Percentiles rank a stretch among this genome's conserved stretches.
Evolutionary conservation across 345 rosid genomes (phyloP).

Genomic region (Syzygium grande): DNA sequence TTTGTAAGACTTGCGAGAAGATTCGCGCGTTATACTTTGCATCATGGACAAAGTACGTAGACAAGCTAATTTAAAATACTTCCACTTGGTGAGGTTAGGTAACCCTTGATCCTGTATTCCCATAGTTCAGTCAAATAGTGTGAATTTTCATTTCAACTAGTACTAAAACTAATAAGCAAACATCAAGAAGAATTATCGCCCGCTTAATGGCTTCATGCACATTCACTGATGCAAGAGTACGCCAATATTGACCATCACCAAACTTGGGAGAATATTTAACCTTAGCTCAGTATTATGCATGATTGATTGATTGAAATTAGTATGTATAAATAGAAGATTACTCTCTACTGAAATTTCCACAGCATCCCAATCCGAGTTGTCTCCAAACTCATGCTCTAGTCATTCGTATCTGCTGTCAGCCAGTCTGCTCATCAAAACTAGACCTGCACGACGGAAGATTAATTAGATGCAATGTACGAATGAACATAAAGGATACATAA

Average conservation of each 20-base stretch:
- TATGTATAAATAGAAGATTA: not conserved
- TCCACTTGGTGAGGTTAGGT: not conserved
- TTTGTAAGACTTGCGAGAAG: not conserved
- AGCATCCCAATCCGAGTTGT: slow-evolving; percentile 47
- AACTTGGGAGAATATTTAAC: not conserved
- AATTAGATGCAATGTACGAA: not conserved
- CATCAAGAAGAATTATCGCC: not conserved
- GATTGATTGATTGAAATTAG: not conserved
- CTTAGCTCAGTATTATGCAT: not conserved
- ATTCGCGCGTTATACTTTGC: not conserved
- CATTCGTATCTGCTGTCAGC: slow-evolving; percentile 30
- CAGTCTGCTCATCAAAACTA: slow-evolving; percentile 63
- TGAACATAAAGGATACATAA: not conserved
- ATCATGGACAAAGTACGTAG: not conserved
- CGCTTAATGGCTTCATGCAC: not conserved
- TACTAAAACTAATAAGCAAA: not conserved
- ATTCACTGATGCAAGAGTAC: not conserved
- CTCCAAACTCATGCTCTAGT: slow-evolving; percentile 20
- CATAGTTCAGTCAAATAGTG: not conserved
- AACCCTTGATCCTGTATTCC: not conserved
- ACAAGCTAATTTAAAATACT: not conserved
- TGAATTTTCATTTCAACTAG: not conserved
- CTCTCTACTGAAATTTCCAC: slow-evolving; percentile 7
- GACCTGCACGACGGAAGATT: slow-evolving; percentile 30
- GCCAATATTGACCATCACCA: not conserved